Conservation (phyloP, 257 asterid genomes). For the Solanum piurae region DNA sequence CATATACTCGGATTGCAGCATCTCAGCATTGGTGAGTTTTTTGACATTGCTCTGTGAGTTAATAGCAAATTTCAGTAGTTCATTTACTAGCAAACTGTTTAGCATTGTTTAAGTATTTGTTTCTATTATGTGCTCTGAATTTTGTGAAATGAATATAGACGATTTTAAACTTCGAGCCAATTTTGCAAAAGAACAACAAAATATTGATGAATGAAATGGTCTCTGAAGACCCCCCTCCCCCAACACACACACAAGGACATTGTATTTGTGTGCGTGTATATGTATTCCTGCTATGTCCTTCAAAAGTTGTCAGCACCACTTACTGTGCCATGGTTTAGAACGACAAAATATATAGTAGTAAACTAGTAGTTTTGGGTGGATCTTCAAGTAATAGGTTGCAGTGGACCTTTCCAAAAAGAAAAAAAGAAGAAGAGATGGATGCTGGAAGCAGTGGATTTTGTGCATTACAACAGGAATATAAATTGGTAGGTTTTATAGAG, state of each 20-base stretch:
- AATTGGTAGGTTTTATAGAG: neutral
- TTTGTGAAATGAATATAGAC: neutral
- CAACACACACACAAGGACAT: neutral
- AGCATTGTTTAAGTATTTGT: neutral
- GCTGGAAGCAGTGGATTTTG: neutral
- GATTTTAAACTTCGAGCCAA: neutral
- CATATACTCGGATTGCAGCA: conserved; percentile 58
- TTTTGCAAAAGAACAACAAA: neutral
- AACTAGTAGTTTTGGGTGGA: neutral
- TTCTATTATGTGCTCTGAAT: neutral
- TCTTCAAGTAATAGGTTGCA: neutral
- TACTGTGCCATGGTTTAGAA: neutral
- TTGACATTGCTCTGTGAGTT: neutral
- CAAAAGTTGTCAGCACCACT: neutral
- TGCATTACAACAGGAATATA: neutral
- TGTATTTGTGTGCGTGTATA: neutral
- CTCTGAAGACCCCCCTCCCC: neutral
- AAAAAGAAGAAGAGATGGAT: neutral
- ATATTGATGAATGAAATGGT: neutral
- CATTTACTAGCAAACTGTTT: neutral
- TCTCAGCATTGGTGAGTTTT: conserved; percentile 75
- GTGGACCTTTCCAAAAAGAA: neutral
- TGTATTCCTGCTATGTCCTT: neutral
- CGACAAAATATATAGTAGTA: neutral
- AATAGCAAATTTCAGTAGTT: neutral